These are phyloP conservation scores for Endogone sp. DNA, from an alignment of 192 early-diverging fungal species.

Conservation along the genomic window DNA sequence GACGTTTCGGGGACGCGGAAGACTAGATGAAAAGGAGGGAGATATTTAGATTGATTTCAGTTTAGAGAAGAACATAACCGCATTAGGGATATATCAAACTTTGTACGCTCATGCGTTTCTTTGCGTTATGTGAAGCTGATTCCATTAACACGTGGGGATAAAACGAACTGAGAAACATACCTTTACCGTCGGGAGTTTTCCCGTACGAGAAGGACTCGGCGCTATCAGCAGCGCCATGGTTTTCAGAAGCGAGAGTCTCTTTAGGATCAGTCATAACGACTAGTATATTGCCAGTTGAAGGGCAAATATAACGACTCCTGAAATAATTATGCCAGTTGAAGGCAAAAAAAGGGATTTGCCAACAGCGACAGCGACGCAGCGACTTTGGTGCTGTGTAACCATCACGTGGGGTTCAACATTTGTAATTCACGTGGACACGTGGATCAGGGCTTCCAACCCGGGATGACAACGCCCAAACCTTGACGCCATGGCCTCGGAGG, in stretches of 20 bases:
- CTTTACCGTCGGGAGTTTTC: constrained; percentile 34
- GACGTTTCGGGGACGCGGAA: constrained; percentile 73
- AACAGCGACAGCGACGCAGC: too few species aligned
- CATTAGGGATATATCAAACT: not conserved
- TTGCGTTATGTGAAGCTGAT: too few species aligned
- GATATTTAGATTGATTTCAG: not conserved
- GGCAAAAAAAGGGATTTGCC: too few species aligned
- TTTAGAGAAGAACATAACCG: not conserved
- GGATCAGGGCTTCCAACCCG: too few species aligned
- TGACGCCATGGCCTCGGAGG: constrained; percentile 19
- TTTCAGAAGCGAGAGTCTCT: not conserved
- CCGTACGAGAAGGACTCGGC: constrained; percentile 20
- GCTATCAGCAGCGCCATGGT: not conserved
- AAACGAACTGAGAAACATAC: too few species aligned
- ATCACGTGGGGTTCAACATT: not conserved
- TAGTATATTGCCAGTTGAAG: constrained; percentile 3
- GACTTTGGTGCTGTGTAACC: too few species aligned
- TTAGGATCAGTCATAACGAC: not conserved
- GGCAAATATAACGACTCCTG: not conserved
- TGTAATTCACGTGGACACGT: too few species aligned
- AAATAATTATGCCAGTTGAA: not conserved
- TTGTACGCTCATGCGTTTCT: not conserved
- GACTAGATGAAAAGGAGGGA: constrained; percentile 29
- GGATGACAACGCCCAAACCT: too few species aligned
- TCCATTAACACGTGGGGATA: too few species aligned